Conservation (phyloP, 495 filamentous ascomycete species). For the Aspergillus asperescens region DNA sequence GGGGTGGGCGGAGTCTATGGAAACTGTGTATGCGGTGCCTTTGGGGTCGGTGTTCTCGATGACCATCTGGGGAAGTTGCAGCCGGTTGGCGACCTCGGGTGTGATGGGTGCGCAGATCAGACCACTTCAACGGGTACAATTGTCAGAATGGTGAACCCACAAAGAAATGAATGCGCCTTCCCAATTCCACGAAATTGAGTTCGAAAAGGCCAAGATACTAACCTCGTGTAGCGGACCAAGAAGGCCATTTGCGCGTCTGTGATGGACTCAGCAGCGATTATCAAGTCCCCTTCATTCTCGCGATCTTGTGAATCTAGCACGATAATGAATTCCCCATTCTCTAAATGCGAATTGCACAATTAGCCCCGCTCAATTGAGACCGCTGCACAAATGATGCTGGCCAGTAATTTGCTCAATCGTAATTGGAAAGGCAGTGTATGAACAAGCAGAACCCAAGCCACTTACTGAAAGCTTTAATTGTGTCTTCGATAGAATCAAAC, state of each 20-base stretch:
- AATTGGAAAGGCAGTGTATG: conserved; percentile 7
- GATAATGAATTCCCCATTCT: conserved; percentile 87
- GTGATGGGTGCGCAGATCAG: conserved; percentile 83
- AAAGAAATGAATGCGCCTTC: background rate
- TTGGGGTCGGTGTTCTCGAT: conserved; percentile 75
- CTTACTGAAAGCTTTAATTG: conserved; percentile 79
- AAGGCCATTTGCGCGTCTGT: conserved; percentile 92
- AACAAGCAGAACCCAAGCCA: background rate
- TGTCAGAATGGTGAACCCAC: background rate
- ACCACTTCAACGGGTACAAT: conserved; percentile 49
- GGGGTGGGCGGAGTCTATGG: conserved; percentile 68
- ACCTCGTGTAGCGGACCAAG: conserved; percentile 78
- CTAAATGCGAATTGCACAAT: conserved; percentile 38
- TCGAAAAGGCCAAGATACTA: conserved; percentile 11
- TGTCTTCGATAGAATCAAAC: conserved; percentile 84
- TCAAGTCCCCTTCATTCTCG: conserved; percentile 97
- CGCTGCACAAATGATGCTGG: background rate
- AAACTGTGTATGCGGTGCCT: conserved; percentile 84
- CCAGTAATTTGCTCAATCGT: background rate
- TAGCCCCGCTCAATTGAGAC: conserved; percentile 5
- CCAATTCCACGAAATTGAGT: background rate
- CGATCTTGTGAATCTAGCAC: conserved; percentile 85
- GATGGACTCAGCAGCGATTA: conserved; percentile 82
- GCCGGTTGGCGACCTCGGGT: conserved; percentile 56
- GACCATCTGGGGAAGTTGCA: conserved; percentile 88